These are phyloP conservation scores for Coffea canephora DNA, from an alignment of 257 asterid genomes.

Conservation along the genomic window DNA sequence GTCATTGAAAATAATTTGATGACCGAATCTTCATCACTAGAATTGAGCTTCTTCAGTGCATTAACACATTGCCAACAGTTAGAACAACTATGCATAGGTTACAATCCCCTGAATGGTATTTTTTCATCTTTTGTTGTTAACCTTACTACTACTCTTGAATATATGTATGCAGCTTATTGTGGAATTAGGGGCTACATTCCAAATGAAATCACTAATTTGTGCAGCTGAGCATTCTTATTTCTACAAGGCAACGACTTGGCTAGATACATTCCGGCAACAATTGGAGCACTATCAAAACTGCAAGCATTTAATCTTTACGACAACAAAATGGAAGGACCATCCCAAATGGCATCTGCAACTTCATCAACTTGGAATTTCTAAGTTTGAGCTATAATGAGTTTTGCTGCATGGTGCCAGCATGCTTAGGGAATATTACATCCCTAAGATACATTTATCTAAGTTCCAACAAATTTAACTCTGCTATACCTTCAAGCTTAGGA, in stretches of 20 bases:
- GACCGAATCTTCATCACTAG: slow-evolving; percentile 15
- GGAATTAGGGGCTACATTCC: slow-evolving; percentile 33
- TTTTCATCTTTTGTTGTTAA: slow-evolving; percentile 36
- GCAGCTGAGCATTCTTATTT: slow-evolving; percentile 17
- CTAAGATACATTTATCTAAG: slow-evolving; percentile 10
- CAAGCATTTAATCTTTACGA: slow-evolving; percentile 11
- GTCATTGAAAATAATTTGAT: slow-evolving; percentile 31
- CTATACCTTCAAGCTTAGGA: slow-evolving; percentile 15
- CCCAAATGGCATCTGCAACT: slow-evolving; percentile 15
- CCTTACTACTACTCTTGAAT: slow-evolving; percentile 23
- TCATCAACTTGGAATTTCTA: slow-evolving; percentile 14
- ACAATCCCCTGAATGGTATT: slow-evolving; percentile 27
- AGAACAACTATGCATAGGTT: slow-evolving; percentile 10
- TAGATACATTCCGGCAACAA: slow-evolving; percentile 23
- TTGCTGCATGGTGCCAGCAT: slow-evolving; percentile 14
- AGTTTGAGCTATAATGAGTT: slow-evolving; percentile 17
- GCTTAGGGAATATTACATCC: slow-evolving; percentile 20
- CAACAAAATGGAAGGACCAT: slow-evolving; percentile 19
- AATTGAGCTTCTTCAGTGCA: slow-evolving; percentile 18
- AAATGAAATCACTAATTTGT: slow-evolving; percentile 31
- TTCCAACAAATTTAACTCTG: slow-evolving; percentile 12
- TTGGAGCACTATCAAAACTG: slow-evolving; percentile 10
- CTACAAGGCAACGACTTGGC: slow-evolving; percentile 24
- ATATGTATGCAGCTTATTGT: slow-evolving; percentile 8
- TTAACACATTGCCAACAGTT: slow-evolving; percentile 28